Conservation (phyloP, 2,329 filamentous ascomycete genomes). For the Chaetomiaceae sp. region DNA sequence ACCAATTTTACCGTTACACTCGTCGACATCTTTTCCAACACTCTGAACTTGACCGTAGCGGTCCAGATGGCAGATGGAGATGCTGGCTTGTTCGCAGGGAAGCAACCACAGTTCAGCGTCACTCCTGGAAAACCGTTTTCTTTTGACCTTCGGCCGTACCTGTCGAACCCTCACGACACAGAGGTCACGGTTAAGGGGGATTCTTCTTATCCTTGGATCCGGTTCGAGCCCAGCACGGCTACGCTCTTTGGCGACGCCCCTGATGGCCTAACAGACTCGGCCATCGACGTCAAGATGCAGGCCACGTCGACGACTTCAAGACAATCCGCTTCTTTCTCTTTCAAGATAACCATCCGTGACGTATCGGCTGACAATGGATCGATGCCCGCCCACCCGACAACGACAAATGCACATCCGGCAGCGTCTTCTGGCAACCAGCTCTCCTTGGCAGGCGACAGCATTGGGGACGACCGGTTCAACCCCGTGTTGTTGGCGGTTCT, state of each 20-base stretch:
- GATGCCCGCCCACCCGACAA: background rate
- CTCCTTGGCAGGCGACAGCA: slow-evolving; percentile 27
- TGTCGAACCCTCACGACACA: slow-evolving; percentile 37
- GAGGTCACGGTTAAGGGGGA: slow-evolving; percentile 34
- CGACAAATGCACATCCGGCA: background rate
- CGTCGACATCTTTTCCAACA: slow-evolving; percentile 55
- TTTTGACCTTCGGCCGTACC: slow-evolving; percentile 40
- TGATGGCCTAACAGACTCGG: slow-evolving; percentile 26
- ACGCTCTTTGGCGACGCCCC: slow-evolving; percentile 41
- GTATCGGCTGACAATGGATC: background rate
- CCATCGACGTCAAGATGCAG: slow-evolving; percentile 27
- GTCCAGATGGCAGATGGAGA: slow-evolving; percentile 24
- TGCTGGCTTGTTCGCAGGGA: slow-evolving; percentile 38
- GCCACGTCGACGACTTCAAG: slow-evolving; percentile 32
- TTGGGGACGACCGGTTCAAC: slow-evolving; percentile 6
- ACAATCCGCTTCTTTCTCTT: slow-evolving; percentile 34
- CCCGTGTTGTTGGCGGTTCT: slow-evolving; percentile 41
- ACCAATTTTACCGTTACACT: slow-evolving; percentile 59
- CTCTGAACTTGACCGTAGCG: slow-evolving; percentile 51
- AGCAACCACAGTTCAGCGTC: slow-evolving; percentile 37
- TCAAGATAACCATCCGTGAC: slow-evolving; percentile 35
- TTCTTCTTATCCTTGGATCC: slow-evolving; percentile 42
- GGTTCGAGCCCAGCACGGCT: slow-evolving; percentile 31
- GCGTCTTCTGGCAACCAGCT: slow-evolving; percentile 15
- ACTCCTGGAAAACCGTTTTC: slow-evolving; percentile 39